Evolutionary conservation across 1,139 yeast genomes (phyloP), one percentile per base, ranked within the genome.

Genomic region (Hanseniaspora sp.): DNA sequence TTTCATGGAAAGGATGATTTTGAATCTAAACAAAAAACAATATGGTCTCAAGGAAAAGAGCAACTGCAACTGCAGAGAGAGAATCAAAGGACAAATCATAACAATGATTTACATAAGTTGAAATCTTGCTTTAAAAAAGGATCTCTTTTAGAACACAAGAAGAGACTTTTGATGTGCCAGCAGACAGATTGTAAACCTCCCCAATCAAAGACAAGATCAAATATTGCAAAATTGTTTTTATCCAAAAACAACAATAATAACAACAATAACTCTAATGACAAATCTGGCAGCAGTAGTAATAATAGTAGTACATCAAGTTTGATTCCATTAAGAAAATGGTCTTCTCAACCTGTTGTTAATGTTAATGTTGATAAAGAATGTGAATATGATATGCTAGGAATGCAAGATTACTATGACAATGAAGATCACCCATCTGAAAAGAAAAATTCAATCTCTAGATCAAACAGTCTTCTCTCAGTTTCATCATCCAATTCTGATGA

Each of bases 311-410:
- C 28, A 12, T 23, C 17, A 11, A 62, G 55, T 64, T 66, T 57
- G 67, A 68, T 17, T 62, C 69, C 7, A 64, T 65, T 53, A 51
- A 66, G 49, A 64, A 59, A 51, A 61, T 62, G 56, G 70, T 66
- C 15, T 64, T 69, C 11, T 61, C 54, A 51, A 13, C 54, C 48
- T n/a, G 41, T 44, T 12, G n/a, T 67, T 2, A 61, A 64, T 12
- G n/a, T 67, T 2, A 61, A 64, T 54, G 52, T 57, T 5, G 59
- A 58, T 12, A 58, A 58, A 6, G 56, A 54, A 43, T 48, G 51
- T 39, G 56, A 54, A 34, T 54, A 54, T 41, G 56, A 54, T 18
- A 11, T 54, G 13, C 23, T 44, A 8, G 54, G 54, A 15, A 54
- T 54, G 56, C 45, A 54, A 3, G 56, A 48, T 7, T 54, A 54